Evolutionary conservation across 192 early-diverging fungal genomes (phyloP).

Genomic region (Umbelopsis sp.): DNA sequence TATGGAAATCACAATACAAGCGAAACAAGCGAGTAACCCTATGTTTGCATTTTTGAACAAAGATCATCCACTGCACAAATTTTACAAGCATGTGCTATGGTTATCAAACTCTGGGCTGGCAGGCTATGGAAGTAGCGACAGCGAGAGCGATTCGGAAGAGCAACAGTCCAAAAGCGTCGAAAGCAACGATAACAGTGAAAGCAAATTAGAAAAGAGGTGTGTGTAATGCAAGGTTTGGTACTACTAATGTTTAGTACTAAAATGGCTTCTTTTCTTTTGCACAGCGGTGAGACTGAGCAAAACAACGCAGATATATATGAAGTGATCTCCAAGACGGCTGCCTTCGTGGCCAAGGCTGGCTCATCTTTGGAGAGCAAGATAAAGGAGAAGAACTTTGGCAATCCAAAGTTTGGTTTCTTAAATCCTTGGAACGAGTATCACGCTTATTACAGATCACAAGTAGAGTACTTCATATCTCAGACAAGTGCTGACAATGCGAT

Average conservation of each 20-base stretch:
- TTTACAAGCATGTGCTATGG: constrained; percentile 70
- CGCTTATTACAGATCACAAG: constrained; percentile 42
- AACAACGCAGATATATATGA: background rate
- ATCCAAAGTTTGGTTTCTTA: constrained; percentile 54
- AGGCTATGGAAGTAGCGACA: constrained; percentile 48
- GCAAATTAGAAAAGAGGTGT: background rate
- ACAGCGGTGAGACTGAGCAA: background rate
- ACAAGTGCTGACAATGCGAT: background rate
- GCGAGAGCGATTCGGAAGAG: constrained; percentile 30
- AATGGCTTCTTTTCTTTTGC: too few relatives aligned
- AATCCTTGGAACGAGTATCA: constrained; percentile 51
- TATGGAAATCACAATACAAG: constrained; percentile 75
- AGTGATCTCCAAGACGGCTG: constrained; percentile 47
- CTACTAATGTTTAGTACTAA: too few relatives aligned
- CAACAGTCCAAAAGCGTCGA: constrained; percentile 24
- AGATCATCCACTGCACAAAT: constrained; percentile 60
- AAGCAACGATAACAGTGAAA: constrained; percentile 16
- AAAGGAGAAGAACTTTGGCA: constrained; percentile 39
- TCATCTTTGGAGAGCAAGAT: constrained; percentile 46
- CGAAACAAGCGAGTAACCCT: constrained; percentile 71
- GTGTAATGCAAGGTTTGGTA: too few relatives aligned
- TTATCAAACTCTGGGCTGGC: constrained; percentile 64
- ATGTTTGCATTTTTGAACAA: constrained; percentile 72
- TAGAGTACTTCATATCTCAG: constrained; percentile 2
- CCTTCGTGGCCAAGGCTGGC: constrained; percentile 46